Conservation (phyloP, 2,329 filamentous ascomycete genomes). For the Neurospora sp. region DNA sequence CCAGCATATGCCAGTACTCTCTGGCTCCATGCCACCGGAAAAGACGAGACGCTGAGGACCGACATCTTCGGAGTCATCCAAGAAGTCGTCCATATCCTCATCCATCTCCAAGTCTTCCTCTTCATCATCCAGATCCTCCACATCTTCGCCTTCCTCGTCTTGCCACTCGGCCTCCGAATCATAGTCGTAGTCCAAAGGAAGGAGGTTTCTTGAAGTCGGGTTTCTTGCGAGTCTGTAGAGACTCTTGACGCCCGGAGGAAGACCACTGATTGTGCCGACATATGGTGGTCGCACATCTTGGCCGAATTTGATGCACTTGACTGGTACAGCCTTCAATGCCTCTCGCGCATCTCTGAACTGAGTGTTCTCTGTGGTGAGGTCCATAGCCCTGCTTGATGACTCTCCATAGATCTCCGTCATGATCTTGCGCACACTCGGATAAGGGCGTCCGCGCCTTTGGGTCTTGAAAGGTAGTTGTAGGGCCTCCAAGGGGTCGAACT, state of each 20-base stretch:
- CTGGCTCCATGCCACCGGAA: slow-evolving; percentile 63
- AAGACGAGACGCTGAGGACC: slow-evolving; percentile 45
- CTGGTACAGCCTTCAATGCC: slow-evolving; percentile 43
- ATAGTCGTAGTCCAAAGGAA: slow-evolving; percentile 70
- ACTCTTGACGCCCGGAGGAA: slow-evolving; percentile 38
- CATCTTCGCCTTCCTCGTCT: slow-evolving; percentile 61
- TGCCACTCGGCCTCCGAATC: slow-evolving; percentile 85
- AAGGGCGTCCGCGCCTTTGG: slow-evolving; percentile 34
- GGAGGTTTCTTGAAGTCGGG: slow-evolving; percentile 38
- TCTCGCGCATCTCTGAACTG: slow-evolving; percentile 27
- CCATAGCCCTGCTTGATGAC: slow-evolving; percentile 21
- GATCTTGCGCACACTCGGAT: slow-evolving; percentile 49
- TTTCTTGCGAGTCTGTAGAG: slow-evolving; percentile 42
- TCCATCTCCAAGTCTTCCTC: slow-evolving; percentile 63
- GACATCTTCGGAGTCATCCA: slow-evolving; percentile 74
- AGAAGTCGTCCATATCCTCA: slow-evolving; percentile 79
- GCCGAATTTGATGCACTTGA: slow-evolving; percentile 53
- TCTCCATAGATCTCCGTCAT: slow-evolving; percentile 44
- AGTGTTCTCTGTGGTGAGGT: slow-evolving; percentile 29
- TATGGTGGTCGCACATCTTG: slow-evolving; percentile 62
- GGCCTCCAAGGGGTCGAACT: slow-evolving; percentile 35
- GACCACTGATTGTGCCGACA: slow-evolving; percentile 59
- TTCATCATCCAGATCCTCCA: slow-evolving; percentile 57
- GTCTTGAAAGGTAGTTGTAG: slow-evolving; percentile 35
- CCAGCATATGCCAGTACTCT: slow-evolving; percentile 76